A percentile compares a stretch with the other conserved stretches of the same genome.
These are phyloP conservation scores for Phalaenopsis hybrid DNA, from an alignment of 116 monocot genomes.

Conservation along the genomic window DNA sequence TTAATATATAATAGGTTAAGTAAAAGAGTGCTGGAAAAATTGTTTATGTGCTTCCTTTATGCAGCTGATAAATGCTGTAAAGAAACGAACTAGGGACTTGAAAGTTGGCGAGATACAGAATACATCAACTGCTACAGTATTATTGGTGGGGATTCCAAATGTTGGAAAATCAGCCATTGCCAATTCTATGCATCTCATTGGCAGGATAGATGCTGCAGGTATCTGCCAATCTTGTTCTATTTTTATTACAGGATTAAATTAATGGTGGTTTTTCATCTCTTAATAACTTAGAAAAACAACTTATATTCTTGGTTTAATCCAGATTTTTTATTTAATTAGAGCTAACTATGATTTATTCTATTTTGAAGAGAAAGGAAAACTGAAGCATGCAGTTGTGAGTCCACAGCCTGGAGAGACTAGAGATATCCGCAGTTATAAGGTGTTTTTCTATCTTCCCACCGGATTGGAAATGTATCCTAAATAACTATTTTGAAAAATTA, in stretches of 20 bases:
- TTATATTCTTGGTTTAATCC: background rate
- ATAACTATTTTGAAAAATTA: background rate
- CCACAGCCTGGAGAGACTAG: slow-evolving; percentile 71
- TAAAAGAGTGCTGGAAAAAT: background rate
- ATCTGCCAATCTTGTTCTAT: background rate
- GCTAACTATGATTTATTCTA: background rate
- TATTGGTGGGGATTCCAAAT: slow-evolving; percentile 83
- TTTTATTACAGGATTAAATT: background rate
- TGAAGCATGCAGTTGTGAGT: slow-evolving; percentile 75
- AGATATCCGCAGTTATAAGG: slow-evolving; percentile 81
- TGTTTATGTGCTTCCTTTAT: slow-evolving; percentile 8
- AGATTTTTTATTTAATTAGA: background rate
- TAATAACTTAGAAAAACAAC: background rate
- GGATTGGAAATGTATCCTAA: background rate
- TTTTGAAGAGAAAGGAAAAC: slow-evolving; percentile 75
- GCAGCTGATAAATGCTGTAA: slow-evolving; percentile 52
- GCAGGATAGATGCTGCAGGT: slow-evolving; percentile 74
- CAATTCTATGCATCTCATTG: slow-evolving; percentile 75
- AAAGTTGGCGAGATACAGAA: slow-evolving; percentile 29
- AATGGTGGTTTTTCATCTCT: background rate
- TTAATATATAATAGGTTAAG: background rate
- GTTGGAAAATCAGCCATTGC: slow-evolving; percentile 79
- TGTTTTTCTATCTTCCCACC: background rate
- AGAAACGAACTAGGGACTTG: slow-evolving; percentile 35
- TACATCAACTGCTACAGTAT: slow-evolving; percentile 57